Base-by-base conservation (phyloP, 768 basidiomycete genomes). In the Kwoniella bestiolae region DNA sequence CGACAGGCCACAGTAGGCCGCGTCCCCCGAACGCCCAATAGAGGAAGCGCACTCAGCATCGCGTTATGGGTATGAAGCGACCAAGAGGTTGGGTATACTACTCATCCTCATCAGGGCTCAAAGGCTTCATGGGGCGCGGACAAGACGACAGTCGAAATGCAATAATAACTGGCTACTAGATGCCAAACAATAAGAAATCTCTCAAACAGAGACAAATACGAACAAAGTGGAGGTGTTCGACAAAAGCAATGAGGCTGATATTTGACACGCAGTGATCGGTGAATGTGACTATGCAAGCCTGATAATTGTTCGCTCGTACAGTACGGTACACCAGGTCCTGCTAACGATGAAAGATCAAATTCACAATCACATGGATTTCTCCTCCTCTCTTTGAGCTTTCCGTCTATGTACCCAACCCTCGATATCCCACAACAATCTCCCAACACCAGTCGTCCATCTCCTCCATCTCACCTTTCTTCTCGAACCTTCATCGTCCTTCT, bases 351-450 rank as follows among this genome's bases (percentile, higher is more conserved):
- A 9, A 11, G 35, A 38, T 38, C 35, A 38, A 16, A 16, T 16
- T 38, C 11, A 38, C 16, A 6, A 38, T 53, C 18, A 53, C 18
- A 53, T 31, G 12, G 56, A 9, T 44, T 57, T 41, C 18, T 41
- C 35, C 21, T 45, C 44, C 11, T 14, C 31, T 3, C 26, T 25
- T n/a, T 44, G 21, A 25, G 56, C 56, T 44, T 44, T 45, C 32
- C 29, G 31, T 34, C 52, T 32, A 32, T 53, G 29, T n/a, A 65
- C 31, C 23, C 18, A 52, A 11, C 47, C 63, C 25, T 65, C 63
- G 16, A 65, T 59, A 25, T 58, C 63, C 63, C 63, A 65, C 8
- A 65, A 38, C 21, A 65, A 49, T 29, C 55, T 65, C 2, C 63
- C 63, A 5, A 56, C 55, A 6, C 63, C 63, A 2, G 47, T 49